Conservation (phyloP, 345 rosid species). For the Theobroma cacao region DNA sequence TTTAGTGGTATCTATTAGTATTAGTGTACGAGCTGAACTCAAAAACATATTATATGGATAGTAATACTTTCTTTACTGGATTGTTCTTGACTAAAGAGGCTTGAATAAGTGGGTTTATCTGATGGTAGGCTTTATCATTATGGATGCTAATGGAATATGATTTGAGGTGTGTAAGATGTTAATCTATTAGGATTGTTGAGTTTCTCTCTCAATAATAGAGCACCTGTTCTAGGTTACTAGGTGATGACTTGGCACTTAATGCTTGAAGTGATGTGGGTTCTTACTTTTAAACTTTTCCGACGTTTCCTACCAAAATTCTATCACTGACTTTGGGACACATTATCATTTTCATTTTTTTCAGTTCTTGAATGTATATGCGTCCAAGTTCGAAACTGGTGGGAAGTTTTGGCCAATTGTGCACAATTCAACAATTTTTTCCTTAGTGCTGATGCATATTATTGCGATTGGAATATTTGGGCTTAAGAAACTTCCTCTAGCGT, state of each 20-base stretch:
- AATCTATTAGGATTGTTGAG: not conserved
- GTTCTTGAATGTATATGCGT: slow-evolving; percentile 73
- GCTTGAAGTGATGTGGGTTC: not conserved
- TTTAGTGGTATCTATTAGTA: not conserved
- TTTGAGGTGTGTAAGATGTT: not conserved
- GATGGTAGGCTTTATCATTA: not conserved
- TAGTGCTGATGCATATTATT: slow-evolving; percentile 81
- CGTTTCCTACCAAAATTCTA: not conserved
- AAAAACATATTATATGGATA: not conserved
- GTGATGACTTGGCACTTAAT: not conserved
- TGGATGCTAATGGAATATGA: not conserved
- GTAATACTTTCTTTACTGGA: not conserved
- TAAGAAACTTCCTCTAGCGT: slow-evolving; percentile 71
- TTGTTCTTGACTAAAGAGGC: not conserved
- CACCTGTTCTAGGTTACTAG: not conserved
- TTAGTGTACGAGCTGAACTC: not conserved
- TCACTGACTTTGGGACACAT: not conserved
- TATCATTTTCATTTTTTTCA: slow-evolving; percentile 22
- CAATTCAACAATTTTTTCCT: slow-evolving; percentile 60
- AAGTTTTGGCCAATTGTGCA: slow-evolving; percentile 86
- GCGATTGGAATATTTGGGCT: slow-evolving; percentile 86
- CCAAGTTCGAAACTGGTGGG: slow-evolving; percentile 77
- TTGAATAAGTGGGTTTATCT: not conserved
- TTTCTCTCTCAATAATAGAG: not conserved
- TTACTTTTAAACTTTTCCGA: not conserved